phyloP scores from a whole-genome alignment of 73 alveolate species.

The Paramecium primaurelia region DNA sequence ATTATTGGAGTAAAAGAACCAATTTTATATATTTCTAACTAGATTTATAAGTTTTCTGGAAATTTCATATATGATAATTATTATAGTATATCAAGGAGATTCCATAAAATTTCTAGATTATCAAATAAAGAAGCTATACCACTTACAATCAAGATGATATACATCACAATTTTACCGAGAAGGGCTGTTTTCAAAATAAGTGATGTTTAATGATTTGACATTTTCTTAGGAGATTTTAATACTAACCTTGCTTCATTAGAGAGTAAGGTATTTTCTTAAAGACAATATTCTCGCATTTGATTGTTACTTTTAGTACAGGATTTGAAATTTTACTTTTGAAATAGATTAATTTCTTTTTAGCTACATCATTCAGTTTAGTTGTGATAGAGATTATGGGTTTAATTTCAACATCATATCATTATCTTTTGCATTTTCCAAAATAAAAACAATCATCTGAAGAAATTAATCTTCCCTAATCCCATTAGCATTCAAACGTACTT shows the following conservation, averaged over 20 bases:
- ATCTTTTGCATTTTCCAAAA: background rate
- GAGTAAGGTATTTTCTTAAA: background rate
- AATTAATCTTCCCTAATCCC: background rate
- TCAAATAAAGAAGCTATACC: background rate
- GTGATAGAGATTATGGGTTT: background rate
- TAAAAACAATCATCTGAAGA: background rate
- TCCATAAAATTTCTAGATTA: background rate
- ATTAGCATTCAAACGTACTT: background rate
- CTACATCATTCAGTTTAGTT: background rate
- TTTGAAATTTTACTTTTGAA: background rate
- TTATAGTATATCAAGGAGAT: background rate
- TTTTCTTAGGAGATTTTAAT: background rate
- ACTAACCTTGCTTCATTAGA: background rate
- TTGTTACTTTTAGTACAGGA: background rate
- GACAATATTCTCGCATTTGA: background rate
- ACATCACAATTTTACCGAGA: background rate
- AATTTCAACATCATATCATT: background rate
- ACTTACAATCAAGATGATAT: background rate
- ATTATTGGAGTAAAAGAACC: background rate
- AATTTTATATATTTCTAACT: background rate
- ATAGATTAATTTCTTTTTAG: background rate
- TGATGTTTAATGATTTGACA: background rate
- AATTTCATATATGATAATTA: background rate
- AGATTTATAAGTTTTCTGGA: background rate
- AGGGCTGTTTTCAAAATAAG: background rate